Evolutionary conservation across 495 filamentous ascomycete species (phyloP).

Genomic region (Penicillium odoratum): DNA sequence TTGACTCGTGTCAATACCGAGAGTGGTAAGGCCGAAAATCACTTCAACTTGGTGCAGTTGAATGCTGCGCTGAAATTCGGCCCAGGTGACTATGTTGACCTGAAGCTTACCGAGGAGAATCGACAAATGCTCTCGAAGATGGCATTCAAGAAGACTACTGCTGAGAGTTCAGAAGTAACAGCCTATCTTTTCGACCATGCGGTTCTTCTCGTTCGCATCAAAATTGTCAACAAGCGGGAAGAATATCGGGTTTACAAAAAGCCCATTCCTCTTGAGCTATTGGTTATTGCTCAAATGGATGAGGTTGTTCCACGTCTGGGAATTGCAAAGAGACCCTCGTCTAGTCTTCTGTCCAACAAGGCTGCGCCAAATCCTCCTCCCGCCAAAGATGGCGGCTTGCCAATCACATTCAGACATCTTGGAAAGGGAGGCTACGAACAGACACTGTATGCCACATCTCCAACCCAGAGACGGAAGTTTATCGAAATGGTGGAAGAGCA

Average conservation of each 20-base stretch:
- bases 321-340: conserved; percentile 82
- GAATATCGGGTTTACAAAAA: conserved; percentile 92
- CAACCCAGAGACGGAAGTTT: conserved; percentile 84
- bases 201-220: conserved; percentile 82
- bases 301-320: conserved; percentile 83
- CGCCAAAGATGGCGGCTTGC: conserved; percentile 72
- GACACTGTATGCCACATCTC: conserved; percentile 82
- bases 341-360: conserved; percentile 77
- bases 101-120: conserved; percentile 91
- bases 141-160: conserved; percentile 85
- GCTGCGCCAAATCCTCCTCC: conserved; percentile 53
- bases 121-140: conserved; percentile 93
- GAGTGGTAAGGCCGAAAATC: conserved; percentile 96
- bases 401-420: conserved; percentile 96
- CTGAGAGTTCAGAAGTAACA: conserved; percentile 84
- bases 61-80: conserved; percentile 87
- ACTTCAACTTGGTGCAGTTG: conserved; percentile 90
- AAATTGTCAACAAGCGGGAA: conserved; percentile 88
- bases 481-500: conserved; percentile 93
- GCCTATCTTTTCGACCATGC: conserved; percentile 97
- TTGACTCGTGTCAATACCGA: conserved; percentile 87
- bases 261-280: conserved; percentile 91
- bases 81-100: conserved; percentile 83
- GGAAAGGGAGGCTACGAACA: conserved; percentile 95
- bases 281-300: conserved; percentile 95